Evolutionary conservation across 1,139 yeast genomes (phyloP), one percentile per base, ranked within the genome.

Genomic region (Neolecta irregularis): DNA sequence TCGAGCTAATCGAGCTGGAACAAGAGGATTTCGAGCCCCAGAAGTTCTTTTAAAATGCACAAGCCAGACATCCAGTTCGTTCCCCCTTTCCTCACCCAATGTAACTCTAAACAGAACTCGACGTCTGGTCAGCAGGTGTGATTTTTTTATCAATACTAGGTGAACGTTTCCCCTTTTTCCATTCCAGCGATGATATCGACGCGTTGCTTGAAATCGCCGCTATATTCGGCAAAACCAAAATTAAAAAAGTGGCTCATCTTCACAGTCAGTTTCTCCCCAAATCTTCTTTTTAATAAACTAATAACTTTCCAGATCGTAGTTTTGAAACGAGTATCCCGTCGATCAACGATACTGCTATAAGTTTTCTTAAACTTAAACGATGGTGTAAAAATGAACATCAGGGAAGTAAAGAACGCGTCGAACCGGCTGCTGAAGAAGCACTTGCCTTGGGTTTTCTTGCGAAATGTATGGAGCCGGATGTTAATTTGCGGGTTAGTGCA

Each of bases 1-100:
- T 49, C 65, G 98, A 41, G 96, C 96, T 1, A 88, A 88, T 51
- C 72, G 99, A 48, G 98, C 98, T 1, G 99, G 99, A 2, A 91
- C 99, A 0, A 67, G 98, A 48, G 96, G 96, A 0, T 83, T 83
- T 52, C 65, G 96, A 46, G 94, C 96, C 0, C 95, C 95, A 0
- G 96, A 83, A 53, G 95, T 83, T 2, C 60, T 85, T 40, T 68
- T 83, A 56, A 81, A 81, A 53, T 83, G 96, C 55, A 71, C 80
- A 1, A 74, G 78, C 41, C 96, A 85, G 57, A 65, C 77, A 6
- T 69, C 80, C 24, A 44, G 42, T 38, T 13, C n/a, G 36, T 24
- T 12, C 6, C 13, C 12, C 18, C 17, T 11, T 24, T 8, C 24
- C 18, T 11, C 22, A 28, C 20, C 22, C 22, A 20, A 16, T 28